Evolutionary conservation across 2,329 filamentous ascomycete genomes (phyloP).

Genomic region (Aspergillus fumigatiaffinis): DNA sequence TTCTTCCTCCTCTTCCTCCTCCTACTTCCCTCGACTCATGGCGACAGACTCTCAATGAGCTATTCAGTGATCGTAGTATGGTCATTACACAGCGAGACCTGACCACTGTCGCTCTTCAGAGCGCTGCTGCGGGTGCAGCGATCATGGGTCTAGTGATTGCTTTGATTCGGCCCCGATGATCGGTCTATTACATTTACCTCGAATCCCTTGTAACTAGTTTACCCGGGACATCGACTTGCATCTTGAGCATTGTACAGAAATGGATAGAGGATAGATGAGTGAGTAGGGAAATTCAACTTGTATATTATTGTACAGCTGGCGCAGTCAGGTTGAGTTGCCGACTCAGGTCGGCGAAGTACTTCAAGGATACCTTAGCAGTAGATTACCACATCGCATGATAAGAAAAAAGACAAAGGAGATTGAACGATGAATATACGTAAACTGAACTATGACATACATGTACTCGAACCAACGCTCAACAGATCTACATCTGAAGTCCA

Average conservation of each 20-base stretch:
- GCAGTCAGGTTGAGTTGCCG: not conserved
- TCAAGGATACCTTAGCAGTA: not conserved
- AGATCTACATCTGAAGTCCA: conserved; percentile 16
- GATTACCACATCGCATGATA: too few species aligned
- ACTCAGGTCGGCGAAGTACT: not conserved
- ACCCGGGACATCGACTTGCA: conserved; percentile 1
- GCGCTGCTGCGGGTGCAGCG: conserved; percentile 62
- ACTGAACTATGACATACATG: conserved; percentile 22
- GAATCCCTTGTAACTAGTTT: not conserved
- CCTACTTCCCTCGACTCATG: conserved; percentile 40
- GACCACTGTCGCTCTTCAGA: conserved; percentile 65
- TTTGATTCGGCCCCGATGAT: conserved; percentile 45
- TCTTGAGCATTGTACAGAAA: conserved; percentile 1
- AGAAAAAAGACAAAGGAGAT: conserved; percentile 25
- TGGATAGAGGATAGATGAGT: not conserved
- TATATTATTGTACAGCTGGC: not conserved
- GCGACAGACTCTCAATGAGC: conserved; percentile 51
- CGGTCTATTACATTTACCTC: conserved; percentile 14
- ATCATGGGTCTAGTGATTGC: conserved; percentile 53
- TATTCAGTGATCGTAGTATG: conserved; percentile 64
- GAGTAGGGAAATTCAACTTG: not conserved
- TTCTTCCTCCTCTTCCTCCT: conserved; percentile 14
- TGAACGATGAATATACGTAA: conserved; percentile 26
- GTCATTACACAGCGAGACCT: conserved; percentile 65
- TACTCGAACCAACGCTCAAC: conserved; percentile 5